phyloP scores from a whole-genome alignment of 1,284 basidiomycete species.

The Apiotrichum sp. region DNA sequence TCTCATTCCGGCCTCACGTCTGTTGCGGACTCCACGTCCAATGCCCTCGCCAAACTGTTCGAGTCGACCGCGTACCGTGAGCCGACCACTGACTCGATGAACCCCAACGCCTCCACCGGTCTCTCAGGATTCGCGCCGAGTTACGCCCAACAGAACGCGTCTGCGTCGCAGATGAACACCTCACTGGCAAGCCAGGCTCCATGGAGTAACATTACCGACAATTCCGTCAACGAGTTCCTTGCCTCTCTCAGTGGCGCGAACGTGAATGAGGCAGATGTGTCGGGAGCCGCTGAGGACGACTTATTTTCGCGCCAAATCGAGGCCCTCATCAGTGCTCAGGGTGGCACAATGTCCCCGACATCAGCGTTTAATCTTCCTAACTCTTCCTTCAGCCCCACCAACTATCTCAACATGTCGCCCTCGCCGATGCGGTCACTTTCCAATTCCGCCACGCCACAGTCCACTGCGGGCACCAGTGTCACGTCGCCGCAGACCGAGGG shows the following conservation, averaged over 20 bases:
- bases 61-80: constrained; percentile 21
- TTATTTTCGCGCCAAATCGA: constrained; percentile 34
- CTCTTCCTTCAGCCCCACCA: constrained; percentile 35
- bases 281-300: constrained; percentile 25
- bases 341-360: constrained; percentile 19
- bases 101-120: neutral
- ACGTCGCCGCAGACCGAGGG: constrained; percentile 22
- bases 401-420: constrained; percentile 45
- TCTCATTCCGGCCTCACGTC: constrained; percentile 32
- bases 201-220: constrained; percentile 31
- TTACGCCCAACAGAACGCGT: neutral
- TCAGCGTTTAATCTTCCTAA: constrained; percentile 20
- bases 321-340: constrained; percentile 23
- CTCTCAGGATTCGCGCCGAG: too few species aligned
- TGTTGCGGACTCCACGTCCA: constrained; percentile 24
- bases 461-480: constrained; percentile 11
- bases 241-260: constrained; percentile 27
- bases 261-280: constrained; percentile 2
- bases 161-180: neutral
- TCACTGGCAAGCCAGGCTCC: constrained; percentile 2
- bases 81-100: neutral
- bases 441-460: constrained; percentile 25
- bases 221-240: constrained; percentile 38
- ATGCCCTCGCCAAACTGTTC: constrained; percentile 16
- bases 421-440: constrained; percentile 30